phyloP scores from a whole-genome alignment of 2,329 filamentous ascomycete species.

The Akanthomyces muscarius region DNA sequence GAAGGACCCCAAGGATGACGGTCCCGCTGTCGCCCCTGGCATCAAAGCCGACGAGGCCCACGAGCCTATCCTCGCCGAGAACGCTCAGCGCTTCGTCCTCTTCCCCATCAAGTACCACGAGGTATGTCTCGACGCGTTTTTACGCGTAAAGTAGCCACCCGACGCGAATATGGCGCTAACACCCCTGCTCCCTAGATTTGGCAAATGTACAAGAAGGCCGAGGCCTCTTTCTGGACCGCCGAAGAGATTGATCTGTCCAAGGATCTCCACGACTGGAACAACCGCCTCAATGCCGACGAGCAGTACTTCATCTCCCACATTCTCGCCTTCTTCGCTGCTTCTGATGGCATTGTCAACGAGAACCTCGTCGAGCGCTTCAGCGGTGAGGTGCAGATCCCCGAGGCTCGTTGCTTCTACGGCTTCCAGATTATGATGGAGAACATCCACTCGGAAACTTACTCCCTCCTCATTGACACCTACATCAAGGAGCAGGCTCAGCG shows the following conservation, averaged over 20 bases:
- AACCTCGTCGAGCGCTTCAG: slow-evolving; percentile 98
- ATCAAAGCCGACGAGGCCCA: slow-evolving; percentile 69
- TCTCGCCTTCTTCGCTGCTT: slow-evolving; percentile 97
- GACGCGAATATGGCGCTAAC: slow-evolving; percentile 36
- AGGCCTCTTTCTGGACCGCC: slow-evolving; percentile 99
- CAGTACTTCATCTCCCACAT: slow-evolving; percentile 98
- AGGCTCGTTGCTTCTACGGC: slow-evolving; percentile 99
- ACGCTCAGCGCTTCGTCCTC: slow-evolving; percentile 91
- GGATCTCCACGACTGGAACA: slow-evolving; percentile 99
- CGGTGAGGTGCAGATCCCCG: slow-evolving; percentile 91
- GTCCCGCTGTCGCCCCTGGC: slow-evolving; percentile 41
- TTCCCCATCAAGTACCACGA: slow-evolving; percentile 99
- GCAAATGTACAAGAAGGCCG: slow-evolving; percentile 99
- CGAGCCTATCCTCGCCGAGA: slow-evolving; percentile 92
- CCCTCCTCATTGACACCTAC: slow-evolving; percentile 96
- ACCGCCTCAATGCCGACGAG: slow-evolving; percentile 93
- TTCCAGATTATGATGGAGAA: slow-evolving; percentile 99
- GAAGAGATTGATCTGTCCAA: slow-evolving; percentile 99
- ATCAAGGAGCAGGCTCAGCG: slow-evolving; percentile 97
- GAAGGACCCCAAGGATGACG: slow-evolving; percentile 43
- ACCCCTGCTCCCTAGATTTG: slow-evolving; percentile 65
- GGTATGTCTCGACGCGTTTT: slow-evolving; percentile 60
- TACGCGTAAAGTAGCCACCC: slow-evolving; percentile 64
- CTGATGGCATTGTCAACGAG: slow-evolving; percentile 98
- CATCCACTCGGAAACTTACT: slow-evolving; percentile 99